These are phyloP conservation scores for Microbotryum silenes-acaulis DNA, from an alignment of 1,284 basidiomycete genomes.

Conservation along the genomic window DNA sequence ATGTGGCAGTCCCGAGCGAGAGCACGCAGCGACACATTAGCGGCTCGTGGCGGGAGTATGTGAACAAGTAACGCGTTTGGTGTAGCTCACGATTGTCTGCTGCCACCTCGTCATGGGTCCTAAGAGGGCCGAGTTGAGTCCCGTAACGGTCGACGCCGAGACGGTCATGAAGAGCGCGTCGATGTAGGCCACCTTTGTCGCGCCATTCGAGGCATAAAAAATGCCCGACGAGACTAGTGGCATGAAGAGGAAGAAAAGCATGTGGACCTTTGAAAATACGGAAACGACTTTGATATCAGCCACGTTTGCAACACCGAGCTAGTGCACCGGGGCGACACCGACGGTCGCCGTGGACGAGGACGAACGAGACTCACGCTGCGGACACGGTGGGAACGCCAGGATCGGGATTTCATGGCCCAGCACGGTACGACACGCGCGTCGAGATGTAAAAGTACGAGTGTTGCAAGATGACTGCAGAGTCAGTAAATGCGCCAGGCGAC, in stretches of 20 bases:
- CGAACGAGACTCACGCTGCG: no score
- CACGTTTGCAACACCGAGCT: no score
- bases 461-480: no score
- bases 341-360: no score
- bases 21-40: not conserved
- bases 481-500: no score
- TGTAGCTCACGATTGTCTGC: slow-evolving; percentile 29
- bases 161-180: slow-evolving; percentile 38
- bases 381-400: no score
- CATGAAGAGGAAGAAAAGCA: slow-evolving; percentile 40
- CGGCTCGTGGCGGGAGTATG: not conserved
- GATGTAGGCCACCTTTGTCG: slow-evolving; percentile 38
- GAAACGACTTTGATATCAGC: no score
- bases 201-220: slow-evolving; percentile 41
- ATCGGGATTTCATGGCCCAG: no score
- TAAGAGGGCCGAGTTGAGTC: slow-evolving; percentile 31
- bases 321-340: no score
- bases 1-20: not conserved
- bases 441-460: no score
- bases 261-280: slow-evolving; percentile 30
- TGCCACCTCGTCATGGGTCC: slow-evolving; percentile 28
- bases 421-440: no score
- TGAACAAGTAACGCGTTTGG: not conserved
- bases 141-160: slow-evolving; percentile 16
- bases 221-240: slow-evolving; percentile 40